Evolutionary conservation across 108 stramenopile species (phyloP), one percentile per base, ranked within the genome.

Genomic region (Aureococcus anophagefferens): DNA sequence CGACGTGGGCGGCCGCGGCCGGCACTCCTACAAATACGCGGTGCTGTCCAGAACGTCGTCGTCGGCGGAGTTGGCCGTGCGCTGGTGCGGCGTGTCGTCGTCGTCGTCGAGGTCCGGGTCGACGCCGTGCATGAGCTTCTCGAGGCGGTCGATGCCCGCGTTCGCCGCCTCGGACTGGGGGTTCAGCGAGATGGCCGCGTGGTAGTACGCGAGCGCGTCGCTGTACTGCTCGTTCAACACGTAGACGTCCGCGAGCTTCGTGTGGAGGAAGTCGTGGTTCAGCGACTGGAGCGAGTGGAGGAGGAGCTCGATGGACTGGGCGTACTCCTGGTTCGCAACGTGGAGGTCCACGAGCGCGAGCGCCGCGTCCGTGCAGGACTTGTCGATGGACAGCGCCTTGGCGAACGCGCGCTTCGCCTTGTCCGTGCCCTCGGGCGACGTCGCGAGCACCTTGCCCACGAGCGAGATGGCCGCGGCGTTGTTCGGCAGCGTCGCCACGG

Each of bases 381-480:
- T 88, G 71, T 92, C 88, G 63, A 89, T 45, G 16, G 79, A 67
- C 35, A 92, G 70, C 0, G 91, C 91, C 66, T 87, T 88, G 30
- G 80, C 83, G 59, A 92, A 80, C 59, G 89, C 88, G 16, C 87
- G 83, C 66, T 90, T 90, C 17, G 91, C 91, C 46, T 85, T 79
- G 17, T 89, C 89, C 66, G 78, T 80, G 5, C 86, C 88, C 4
- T 59, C 51, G 11, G 35, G 36, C 9, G 67, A 68, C 31, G 86
- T 84, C 31, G 88, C 82, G 65, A 92, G 64, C 25, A 89, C 91
- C 76, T 89, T 70, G 18, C 91, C 91, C 14, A 90, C 88, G 67
- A 92, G 70, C 63, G 91, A 87, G 4, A 88, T 76, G 28, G 91
- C 88, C 63, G 88, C 72, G n/a, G 88, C 78, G 74, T 92, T 89